These are phyloP conservation scores for Xylariaceae sp. DNA, from an alignment of 2,329 filamentous ascomycete genomes.

Conservation along the genomic window DNA sequence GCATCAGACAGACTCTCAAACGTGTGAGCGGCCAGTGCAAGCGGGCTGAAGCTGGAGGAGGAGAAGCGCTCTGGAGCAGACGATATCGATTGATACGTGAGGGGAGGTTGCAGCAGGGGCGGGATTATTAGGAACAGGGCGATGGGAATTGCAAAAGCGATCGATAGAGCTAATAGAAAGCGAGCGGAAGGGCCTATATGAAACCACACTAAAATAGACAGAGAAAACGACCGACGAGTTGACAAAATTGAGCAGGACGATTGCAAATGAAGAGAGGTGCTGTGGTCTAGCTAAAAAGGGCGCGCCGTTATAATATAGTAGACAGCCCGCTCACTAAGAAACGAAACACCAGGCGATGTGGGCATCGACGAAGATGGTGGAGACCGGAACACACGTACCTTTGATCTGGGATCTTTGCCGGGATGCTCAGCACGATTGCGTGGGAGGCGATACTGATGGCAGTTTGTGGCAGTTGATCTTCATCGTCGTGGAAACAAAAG, in stretches of 20 bases:
- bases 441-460: background rate
- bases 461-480: background rate
- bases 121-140: slow-evolving; percentile 1
- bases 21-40: slow-evolving; percentile 3
- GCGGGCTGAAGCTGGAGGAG: slow-evolving; percentile 2
- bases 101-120: background rate
- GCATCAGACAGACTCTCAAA: slow-evolving; percentile 2
- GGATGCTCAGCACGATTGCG: background rate
- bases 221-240: slow-evolving; percentile 19
- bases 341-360: slow-evolving; percentile 24
- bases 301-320: slow-evolving; percentile 25
- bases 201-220: slow-evolving; percentile 4
- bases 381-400: slow-evolving; percentile 1
- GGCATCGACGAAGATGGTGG: slow-evolving; percentile 5
- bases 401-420: slow-evolving; percentile 1
- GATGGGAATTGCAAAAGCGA: slow-evolving; percentile 17
- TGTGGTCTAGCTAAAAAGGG: slow-evolving; percentile 5
- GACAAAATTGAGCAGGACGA: slow-evolving; percentile 3
- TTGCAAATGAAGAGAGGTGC: background rate
- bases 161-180: slow-evolving; percentile 12
- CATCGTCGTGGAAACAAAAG: background rate
- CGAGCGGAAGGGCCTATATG: slow-evolving; percentile 23
- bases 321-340: slow-evolving; percentile 22
- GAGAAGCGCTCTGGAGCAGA: background rate
- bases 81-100: background rate